Evolutionary conservation across 768 basidiomycete genomes (phyloP).

Genomic region (Russula ochroleuca): DNA sequence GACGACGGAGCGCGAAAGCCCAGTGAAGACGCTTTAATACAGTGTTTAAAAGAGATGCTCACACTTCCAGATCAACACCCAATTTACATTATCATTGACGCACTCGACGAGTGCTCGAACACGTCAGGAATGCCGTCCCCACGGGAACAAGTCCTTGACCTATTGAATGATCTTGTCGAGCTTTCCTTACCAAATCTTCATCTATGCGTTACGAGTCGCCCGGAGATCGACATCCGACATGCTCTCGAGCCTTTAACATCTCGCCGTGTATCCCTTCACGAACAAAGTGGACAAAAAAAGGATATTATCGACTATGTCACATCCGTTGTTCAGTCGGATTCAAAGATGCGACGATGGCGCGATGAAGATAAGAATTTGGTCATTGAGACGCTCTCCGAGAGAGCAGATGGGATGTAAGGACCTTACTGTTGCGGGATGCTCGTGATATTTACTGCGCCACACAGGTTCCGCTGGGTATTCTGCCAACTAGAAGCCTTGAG

Average conservation of each 20-base stretch:
- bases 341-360: background rate
- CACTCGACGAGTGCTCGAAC: background rate
- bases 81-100: background rate
- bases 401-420: slow-evolving; percentile 1
- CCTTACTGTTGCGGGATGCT: background rate
- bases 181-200: background rate
- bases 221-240: background rate
- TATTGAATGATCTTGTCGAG: background rate
- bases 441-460: background rate
- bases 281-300: slow-evolving; percentile 4
- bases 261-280: background rate
- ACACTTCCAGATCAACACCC: background rate
- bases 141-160: background rate
- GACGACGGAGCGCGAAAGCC: background rate
- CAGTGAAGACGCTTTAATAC: background rate
- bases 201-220: slow-evolving; percentile 5
- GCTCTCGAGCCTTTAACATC: background rate
- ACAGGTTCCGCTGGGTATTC: background rate
- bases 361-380: background rate
- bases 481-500: slow-evolving; percentile 1
- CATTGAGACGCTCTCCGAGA: background rate
- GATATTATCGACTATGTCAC: background rate
- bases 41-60: background rate
- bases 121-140: slow-evolving; percentile 4
- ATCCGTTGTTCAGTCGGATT: background rate